Evolutionary conservation across 1,284 basidiomycete species (phyloP).

Genomic region (Boletus hoseneyae): DNA sequence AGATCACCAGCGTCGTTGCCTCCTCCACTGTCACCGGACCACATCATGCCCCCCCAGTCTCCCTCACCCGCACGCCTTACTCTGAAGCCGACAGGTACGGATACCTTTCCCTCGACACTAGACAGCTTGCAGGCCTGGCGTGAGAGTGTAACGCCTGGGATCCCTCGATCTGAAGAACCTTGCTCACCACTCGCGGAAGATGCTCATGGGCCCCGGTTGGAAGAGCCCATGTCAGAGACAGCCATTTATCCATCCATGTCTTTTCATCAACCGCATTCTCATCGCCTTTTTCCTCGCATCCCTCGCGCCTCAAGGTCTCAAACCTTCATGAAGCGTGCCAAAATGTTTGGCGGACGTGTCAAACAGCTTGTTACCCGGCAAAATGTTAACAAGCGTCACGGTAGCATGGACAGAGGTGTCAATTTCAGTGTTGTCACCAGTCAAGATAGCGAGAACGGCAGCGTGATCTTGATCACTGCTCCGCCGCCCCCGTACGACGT

Average conservation of each 20-base stretch:
- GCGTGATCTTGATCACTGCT: slow-evolving; percentile 31
- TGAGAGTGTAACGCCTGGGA: slow-evolving; percentile 21
- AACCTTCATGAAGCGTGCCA: slow-evolving; percentile 28
- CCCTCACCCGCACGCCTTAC: slow-evolving; percentile 16
- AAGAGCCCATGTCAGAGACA: slow-evolving; percentile 12
- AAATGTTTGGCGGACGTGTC: slow-evolving; percentile 26
- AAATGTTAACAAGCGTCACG: slow-evolving; percentile 6
- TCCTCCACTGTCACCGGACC: slow-evolving; percentile 9
- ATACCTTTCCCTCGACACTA: slow-evolving; percentile 30
- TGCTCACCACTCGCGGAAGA: slow-evolving; percentile 15
- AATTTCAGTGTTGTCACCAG: slow-evolving; percentile 19
- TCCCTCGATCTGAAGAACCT: slow-evolving; percentile 19
- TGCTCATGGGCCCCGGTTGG: slow-evolving; percentile 1
- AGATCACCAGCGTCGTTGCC: slow-evolving; percentile 19
- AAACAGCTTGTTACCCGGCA: slow-evolving; percentile 24
- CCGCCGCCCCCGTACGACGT: slow-evolving; percentile 27
- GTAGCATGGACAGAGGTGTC: slow-evolving; percentile 23
- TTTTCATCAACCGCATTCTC: slow-evolving; percentile 4
- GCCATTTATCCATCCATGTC: slow-evolving; percentile 3
- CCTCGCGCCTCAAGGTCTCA: slow-evolving; percentile 15
- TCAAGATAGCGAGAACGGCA: slow-evolving; percentile 32
- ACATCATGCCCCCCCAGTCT: slow-evolving; percentile 15
- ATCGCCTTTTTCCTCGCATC: neutral
- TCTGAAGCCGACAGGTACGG: slow-evolving; percentile 28
- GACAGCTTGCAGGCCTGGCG: slow-evolving; percentile 32